Conservation (phyloP, 1,139 yeast species). For the Debaryomyces sp. region DNA sequence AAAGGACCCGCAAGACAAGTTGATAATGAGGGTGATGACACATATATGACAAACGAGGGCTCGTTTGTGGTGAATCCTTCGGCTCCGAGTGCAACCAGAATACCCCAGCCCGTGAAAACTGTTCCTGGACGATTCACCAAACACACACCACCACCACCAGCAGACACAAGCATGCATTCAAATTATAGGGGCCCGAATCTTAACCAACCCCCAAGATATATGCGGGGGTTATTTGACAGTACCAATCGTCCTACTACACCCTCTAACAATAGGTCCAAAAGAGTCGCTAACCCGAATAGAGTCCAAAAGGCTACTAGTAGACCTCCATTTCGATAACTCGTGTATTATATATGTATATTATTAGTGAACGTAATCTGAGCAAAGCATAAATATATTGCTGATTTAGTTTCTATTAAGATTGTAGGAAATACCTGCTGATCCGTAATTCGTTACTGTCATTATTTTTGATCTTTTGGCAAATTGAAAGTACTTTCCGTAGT, state of each 20-base stretch:
- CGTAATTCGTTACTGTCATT: not conserved
- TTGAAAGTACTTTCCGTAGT: not conserved
- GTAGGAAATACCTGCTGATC: not conserved
- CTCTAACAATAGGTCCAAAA: constrained; percentile 5
- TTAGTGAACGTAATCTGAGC: constrained; percentile 4
- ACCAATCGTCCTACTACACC: constrained; percentile 2
- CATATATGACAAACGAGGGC: constrained; percentile 25
- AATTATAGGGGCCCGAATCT: constrained; percentile 35
- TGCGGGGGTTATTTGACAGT: constrained; percentile 41
- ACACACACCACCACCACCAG: not conserved
- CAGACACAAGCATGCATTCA: not conserved
- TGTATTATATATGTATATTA: constrained; percentile 8
- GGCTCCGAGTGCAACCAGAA: constrained; percentile 13
- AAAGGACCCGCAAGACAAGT: not conserved
- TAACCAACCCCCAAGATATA: constrained; percentile 48
- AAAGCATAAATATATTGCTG: not conserved
- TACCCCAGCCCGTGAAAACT: constrained; percentile 17
- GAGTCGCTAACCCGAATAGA: not conserved
- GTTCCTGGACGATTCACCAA: constrained; percentile 2
- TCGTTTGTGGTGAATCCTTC: constrained; percentile 27
- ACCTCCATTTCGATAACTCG: constrained; percentile 26
- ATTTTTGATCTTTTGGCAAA: not conserved
- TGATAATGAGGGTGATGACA: constrained; percentile 20
- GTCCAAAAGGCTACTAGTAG: constrained; percentile 1
- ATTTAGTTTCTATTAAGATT: not conserved